Conservation (phyloP, 768 basidiomycete species). For the Russula lepida region DNA sequence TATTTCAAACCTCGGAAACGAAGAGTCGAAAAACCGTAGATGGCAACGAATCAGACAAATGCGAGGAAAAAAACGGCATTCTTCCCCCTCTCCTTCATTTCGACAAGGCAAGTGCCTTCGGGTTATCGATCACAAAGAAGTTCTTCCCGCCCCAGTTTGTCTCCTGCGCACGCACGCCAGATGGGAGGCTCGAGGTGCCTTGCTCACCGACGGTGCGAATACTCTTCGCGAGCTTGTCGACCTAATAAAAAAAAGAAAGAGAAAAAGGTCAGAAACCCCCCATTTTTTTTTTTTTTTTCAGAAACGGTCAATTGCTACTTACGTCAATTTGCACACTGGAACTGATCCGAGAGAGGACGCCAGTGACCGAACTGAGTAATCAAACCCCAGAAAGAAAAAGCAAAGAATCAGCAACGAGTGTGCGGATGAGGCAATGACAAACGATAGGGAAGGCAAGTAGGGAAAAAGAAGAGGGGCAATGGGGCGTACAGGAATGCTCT, state of each 20-base stretch:
- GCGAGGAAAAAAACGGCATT: background rate
- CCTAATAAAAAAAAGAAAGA: conserved; percentile 27
- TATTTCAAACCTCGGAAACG: background rate
- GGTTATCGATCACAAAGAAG: conserved; percentile 52
- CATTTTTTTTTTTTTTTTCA: too few relatives aligned
- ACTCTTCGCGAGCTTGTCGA: conserved; percentile 46
- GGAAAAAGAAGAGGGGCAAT: background rate
- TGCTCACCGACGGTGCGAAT: conserved; percentile 45
- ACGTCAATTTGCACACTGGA: conserved; percentile 4
- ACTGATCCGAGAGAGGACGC: background rate
- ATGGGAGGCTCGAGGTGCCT: conserved; percentile 43
- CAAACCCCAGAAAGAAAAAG: background rate
- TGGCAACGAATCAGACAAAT: background rate
- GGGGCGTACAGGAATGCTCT: background rate
- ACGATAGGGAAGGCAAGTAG: background rate
- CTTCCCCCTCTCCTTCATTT: background rate
- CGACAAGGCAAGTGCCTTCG: conserved; percentile 2
- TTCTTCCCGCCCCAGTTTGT: conserved; percentile 30
- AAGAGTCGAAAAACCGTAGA: background rate
- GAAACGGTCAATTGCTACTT: background rate
- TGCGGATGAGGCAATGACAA: background rate
- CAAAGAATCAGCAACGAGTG: background rate
- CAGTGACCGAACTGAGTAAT: background rate
- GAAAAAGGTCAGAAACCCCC: background rate
- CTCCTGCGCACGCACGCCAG: conserved; percentile 36